A percentile compares a stretch with the other conserved stretches of the same genome.
Conservation (phyloP, 2,329 filamentous ascomycete species). For the Colletotrichum gloeosporioides region DNA sequence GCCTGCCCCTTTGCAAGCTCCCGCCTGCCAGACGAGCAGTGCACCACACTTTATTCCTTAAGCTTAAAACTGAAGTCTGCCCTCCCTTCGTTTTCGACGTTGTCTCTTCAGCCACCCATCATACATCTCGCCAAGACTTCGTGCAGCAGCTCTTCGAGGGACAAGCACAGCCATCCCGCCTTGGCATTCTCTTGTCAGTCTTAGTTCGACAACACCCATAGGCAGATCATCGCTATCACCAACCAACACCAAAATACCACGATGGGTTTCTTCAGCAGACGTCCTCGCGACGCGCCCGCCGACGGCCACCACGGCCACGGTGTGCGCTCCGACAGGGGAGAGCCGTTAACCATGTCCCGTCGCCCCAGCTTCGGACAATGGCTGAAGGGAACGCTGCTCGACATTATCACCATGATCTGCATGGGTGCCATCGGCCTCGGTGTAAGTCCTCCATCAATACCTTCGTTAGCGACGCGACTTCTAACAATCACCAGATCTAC, state of each 20-base stretch:
- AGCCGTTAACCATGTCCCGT: constrained; percentile 48
- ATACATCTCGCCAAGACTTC: constrained; percentile 9
- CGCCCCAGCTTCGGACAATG: constrained; percentile 71
- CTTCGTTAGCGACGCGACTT: not conserved
- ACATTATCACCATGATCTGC: constrained; percentile 69
- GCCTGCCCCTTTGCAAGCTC: not conserved
- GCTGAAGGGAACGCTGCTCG: constrained; percentile 71
- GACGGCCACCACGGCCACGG: not conserved
- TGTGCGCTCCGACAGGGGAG: not conserved
- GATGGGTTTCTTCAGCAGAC: constrained; percentile 18
- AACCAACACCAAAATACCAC: not conserved
- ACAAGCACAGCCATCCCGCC: constrained; percentile 19
- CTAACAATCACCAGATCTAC: constrained; percentile 54
- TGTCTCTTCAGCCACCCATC: constrained; percentile 4
- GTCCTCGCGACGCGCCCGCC: not conserved
- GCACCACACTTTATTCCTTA: not conserved
- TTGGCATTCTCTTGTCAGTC: constrained; percentile 12
- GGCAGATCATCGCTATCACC: not conserved
- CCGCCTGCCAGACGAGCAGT: not conserved
- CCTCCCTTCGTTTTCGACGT: not conserved
- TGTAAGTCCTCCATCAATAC: constrained; percentile 44
- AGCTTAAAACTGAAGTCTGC: constrained; percentile 5
- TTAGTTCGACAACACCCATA: not conserved
- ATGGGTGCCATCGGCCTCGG: constrained; percentile 73
- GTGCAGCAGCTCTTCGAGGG: constrained; percentile 6